phyloP scores from a whole-genome alignment of 2,329 filamentous ascomycete species.

The Claviceps paspali region DNA sequence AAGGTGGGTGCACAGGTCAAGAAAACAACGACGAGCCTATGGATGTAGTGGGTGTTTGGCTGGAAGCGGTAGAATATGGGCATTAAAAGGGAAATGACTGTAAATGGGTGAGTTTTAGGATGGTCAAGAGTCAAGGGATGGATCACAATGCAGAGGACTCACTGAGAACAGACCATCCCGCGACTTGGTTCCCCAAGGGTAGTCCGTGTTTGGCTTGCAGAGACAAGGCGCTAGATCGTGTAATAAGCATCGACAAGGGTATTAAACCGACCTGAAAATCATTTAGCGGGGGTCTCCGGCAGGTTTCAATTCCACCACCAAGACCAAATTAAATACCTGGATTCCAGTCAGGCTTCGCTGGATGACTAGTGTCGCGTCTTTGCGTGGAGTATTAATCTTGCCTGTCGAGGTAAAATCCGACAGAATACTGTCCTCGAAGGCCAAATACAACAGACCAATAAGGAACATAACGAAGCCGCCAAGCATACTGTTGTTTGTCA shows the following conservation, averaged over 20 bases:
- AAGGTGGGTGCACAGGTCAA: conserved; percentile 86
- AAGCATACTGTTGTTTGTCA: conserved; percentile 25
- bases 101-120: not conserved
- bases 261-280: conserved; percentile 52
- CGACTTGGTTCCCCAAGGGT: conserved; percentile 71
- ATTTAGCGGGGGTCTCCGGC: not conserved
- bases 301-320: not conserved
- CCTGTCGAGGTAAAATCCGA: conserved; percentile 18
- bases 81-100: conserved; percentile 59
- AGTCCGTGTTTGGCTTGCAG: conserved; percentile 74
- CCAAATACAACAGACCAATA: conserved; percentile 62
- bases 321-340: conserved; percentile 32
- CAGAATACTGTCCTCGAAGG: conserved; percentile 54
- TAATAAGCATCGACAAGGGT: conserved; percentile 69
- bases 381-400: conserved; percentile 9
- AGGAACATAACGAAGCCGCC: conserved; percentile 67
- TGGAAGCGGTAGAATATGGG: conserved; percentile 70
- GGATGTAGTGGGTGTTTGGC: conserved; percentile 76
- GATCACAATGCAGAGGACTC: conserved; percentile 15
- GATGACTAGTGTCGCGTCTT: conserved; percentile 22
- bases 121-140: too few relatives aligned
- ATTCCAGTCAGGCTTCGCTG: conserved; percentile 48
- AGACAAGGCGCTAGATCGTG: conserved; percentile 69
- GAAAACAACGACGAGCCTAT: conserved; percentile 78
- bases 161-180: conserved; percentile 72